Conservation (phyloP, 306 rosid species). For the Cucurbita ficifolia region DNA sequence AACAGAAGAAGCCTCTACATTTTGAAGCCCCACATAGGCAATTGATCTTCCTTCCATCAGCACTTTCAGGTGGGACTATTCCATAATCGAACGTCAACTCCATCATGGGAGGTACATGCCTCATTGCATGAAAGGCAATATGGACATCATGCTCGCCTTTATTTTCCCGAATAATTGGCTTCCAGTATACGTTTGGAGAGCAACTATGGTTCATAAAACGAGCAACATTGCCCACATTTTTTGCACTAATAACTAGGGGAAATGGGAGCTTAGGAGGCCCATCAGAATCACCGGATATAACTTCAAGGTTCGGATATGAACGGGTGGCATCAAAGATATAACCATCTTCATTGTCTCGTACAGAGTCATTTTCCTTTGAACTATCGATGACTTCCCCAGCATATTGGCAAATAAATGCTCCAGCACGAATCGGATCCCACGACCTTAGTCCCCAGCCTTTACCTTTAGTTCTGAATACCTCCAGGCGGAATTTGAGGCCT, state of each 20-base stretch:
- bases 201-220: slow-evolving; percentile 97
- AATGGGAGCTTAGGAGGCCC: slow-evolving; percentile 51
- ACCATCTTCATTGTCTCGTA: slow-evolving; percentile 53
- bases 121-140: slow-evolving; percentile 52
- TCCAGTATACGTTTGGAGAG: slow-evolving; percentile 75
- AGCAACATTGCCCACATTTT: slow-evolving; percentile 70
- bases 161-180: slow-evolving; percentile 51
- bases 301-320: slow-evolving; percentile 45
- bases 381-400: slow-evolving; percentile 73
- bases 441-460: slow-evolving; percentile 94
- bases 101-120: slow-evolving; percentile 76
- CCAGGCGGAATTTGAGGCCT: slow-evolving; percentile 60
- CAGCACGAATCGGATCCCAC: slow-evolving; percentile 88
- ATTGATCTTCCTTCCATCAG: slow-evolving; percentile 52
- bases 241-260: slow-evolving; percentile 56
- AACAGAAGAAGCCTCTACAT: slow-evolving; percentile 61
- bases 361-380: slow-evolving; percentile 43
- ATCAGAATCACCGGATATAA: slow-evolving; percentile 42
- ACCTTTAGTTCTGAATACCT: slow-evolving; percentile 62
- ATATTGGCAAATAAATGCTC: slow-evolving; percentile 69
- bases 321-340: slow-evolving; percentile 70
- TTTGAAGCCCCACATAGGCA: slow-evolving; percentile 64
- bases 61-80: slow-evolving; percentile 34
- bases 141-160: slow-evolving; percentile 51
- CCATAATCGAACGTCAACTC: slow-evolving; percentile 94